A percentile compares a stretch with the other conserved stretches of the same genome.
Evolutionary conservation across 2,329 filamentous ascomycete species (phyloP).

Genomic region (Alternaria sp.): DNA sequence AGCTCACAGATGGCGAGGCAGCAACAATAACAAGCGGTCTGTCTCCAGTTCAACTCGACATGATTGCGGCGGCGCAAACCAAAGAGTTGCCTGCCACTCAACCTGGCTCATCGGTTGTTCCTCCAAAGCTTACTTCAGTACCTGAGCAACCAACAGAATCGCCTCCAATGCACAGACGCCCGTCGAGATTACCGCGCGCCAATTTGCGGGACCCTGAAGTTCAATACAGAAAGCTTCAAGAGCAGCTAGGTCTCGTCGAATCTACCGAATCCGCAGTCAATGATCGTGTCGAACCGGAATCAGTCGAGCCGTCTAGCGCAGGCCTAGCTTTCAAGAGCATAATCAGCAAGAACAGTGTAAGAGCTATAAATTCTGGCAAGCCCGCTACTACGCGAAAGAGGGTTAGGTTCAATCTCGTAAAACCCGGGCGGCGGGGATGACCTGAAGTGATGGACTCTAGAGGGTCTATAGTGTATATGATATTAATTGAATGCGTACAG

Average conservation of each 20-base stretch:
- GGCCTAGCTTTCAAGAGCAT: constrained; percentile 9
- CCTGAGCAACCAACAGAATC: background rate
- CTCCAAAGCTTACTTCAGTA: background rate
- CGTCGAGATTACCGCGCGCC: background rate
- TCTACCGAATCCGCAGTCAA: background rate
- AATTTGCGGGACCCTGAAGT: constrained; percentile 17
- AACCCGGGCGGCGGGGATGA: background rate
- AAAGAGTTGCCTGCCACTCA: background rate
- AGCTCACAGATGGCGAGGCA: constrained; percentile 1
- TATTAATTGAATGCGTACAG: background rate
- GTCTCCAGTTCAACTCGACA: background rate
- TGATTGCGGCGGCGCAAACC: background rate
- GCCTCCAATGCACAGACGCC: background rate
- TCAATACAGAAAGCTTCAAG: constrained; percentile 22
- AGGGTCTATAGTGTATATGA: background rate
- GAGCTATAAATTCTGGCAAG: background rate
- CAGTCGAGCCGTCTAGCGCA: background rate
- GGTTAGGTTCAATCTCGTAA: constrained; percentile 1
- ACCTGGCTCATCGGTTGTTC: background rate
- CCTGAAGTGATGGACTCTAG: background rate
- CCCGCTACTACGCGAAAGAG: background rate
- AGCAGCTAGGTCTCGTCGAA: constrained; percentile 16
- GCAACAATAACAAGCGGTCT: background rate
- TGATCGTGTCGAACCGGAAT: background rate
- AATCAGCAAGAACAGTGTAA: background rate